phyloP scores from a whole-genome alignment of 176 grass and related monocot genomes.

The Saccharum spontaneum region DNA sequence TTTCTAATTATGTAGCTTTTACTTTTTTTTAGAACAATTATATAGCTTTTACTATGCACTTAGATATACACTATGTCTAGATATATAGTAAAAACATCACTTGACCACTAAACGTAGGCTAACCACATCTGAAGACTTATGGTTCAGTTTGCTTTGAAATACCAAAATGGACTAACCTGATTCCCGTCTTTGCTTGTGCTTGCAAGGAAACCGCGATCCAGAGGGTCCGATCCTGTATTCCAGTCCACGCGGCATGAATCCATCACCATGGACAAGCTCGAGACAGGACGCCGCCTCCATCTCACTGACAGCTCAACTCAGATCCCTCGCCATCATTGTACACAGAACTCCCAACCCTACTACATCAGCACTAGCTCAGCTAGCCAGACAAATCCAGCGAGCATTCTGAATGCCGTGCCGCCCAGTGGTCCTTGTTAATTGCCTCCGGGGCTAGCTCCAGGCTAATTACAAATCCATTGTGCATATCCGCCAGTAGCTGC shows the following conservation, averaged over 20 bases:
- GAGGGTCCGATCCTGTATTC: not conserved
- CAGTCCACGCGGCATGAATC: slow-evolving; percentile 12
- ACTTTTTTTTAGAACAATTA: too few species aligned
- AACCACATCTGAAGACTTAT: not conserved
- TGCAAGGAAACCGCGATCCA: not conserved
- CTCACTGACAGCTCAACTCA: slow-evolving; percentile 46
- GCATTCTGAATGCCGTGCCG: not conserved
- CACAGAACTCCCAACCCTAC: not conserved
- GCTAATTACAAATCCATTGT: not conserved
- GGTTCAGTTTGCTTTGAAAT: not conserved
- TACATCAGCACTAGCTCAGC: not conserved
- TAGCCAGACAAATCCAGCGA: not conserved
- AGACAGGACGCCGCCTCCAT: slow-evolving; percentile 46
- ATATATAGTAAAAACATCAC: too few species aligned
- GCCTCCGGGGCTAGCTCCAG: not conserved
- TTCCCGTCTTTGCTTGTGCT: not conserved
- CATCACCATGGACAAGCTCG: slow-evolving; percentile 13
- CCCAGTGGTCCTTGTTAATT: slow-evolving; percentile 30
- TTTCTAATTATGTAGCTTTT: too few species aligned
- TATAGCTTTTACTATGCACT: too few species aligned
- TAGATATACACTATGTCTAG: too few species aligned
- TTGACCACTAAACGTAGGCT: not conserved
- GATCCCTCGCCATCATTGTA: slow-evolving; percentile 27
- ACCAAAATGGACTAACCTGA: not conserved
- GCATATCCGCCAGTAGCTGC: not conserved